These are phyloP conservation scores for Dichotomocladium elegans DNA, from an alignment of 371 early-diverging fungal genomes.

Conservation along the genomic window DNA sequence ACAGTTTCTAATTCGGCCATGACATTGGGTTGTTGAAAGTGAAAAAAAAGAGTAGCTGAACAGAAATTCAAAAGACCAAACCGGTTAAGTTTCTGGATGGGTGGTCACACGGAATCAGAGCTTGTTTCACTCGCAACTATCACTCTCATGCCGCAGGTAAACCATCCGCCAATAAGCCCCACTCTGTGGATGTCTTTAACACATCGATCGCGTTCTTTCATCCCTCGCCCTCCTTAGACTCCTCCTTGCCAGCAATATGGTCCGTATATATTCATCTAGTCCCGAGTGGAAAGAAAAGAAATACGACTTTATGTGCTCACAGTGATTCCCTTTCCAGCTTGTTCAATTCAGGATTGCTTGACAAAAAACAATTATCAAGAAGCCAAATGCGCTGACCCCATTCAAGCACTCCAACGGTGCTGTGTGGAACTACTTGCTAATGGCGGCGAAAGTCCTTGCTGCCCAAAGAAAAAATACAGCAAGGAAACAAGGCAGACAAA, in stretches of 20 bases:
- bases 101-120: too few relatives aligned
- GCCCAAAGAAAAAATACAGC: constrained; percentile 53
- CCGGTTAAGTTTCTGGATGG: too few relatives aligned
- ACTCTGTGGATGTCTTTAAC: too few relatives aligned
- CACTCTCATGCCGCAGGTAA: too few relatives aligned
- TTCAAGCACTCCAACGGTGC: constrained; percentile 56
- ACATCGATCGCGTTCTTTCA: too few relatives aligned
- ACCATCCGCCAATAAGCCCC: too few relatives aligned
- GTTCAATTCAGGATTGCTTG: constrained; percentile 70
- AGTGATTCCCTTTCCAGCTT: constrained; percentile 39
- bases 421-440: constrained; percentile 53
- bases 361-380: constrained; percentile 66
- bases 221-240: constrained; percentile 3
- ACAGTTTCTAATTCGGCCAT: constrained; percentile 39
- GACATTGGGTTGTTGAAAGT: neutral
- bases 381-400: constrained; percentile 48
- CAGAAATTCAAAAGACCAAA: too few relatives aligned
- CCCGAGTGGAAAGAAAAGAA: neutral
- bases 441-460: constrained; percentile 62
- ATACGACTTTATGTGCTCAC: neutral
- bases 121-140: too few relatives aligned
- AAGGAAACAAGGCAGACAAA: constrained; percentile 11
- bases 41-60: constrained; percentile 4
- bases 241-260: constrained; percentile 37
- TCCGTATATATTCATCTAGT: too few relatives aligned